These are phyloP conservation scores for Agaricus blazei DNA, from an alignment of 768 basidiomycete genomes.

Conservation along the genomic window DNA sequence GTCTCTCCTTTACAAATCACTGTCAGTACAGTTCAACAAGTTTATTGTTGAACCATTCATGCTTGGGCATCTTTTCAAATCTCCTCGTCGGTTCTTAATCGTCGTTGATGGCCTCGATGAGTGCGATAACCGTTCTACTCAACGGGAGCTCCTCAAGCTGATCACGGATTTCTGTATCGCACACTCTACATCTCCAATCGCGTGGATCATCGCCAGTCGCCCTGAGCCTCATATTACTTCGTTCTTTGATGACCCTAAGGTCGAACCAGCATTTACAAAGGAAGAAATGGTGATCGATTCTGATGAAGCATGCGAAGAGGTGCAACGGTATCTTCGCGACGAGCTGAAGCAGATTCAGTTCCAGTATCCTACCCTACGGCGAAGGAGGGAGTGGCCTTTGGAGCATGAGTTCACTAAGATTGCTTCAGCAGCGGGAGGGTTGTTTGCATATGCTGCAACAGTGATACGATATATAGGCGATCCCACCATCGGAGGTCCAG, in stretches of 20 bases:
- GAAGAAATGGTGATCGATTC: background rate
- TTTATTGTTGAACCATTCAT: background rate
- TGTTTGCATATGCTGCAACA: conserved; percentile 21
- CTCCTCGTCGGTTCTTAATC: background rate
- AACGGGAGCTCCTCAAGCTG: conserved; percentile 7
- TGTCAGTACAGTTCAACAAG: conserved; percentile 13
- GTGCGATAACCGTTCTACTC: background rate
- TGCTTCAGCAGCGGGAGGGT: conserved; percentile 17
- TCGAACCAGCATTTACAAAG: background rate
- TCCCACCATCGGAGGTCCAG: background rate
- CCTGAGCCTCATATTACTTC: conserved; percentile 19
- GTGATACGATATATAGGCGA: conserved; percentile 18
- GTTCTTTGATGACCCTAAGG: conserved; percentile 1
- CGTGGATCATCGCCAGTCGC: conserved; percentile 17
- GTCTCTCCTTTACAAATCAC: background rate
- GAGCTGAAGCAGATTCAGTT: conserved; percentile 11
- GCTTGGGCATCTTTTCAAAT: background rate
- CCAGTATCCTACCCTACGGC: background rate
- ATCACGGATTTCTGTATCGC: background rate
- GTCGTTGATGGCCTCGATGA: background rate
- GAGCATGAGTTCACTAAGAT: conserved; percentile 8
- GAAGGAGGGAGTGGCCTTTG: conserved; percentile 14
- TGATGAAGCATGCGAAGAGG: conserved; percentile 4
- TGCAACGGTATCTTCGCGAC: background rate
- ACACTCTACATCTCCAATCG: conserved; percentile 11